Conservation (phyloP, 345 rosid species). For the Ailanthus altissimus region DNA sequence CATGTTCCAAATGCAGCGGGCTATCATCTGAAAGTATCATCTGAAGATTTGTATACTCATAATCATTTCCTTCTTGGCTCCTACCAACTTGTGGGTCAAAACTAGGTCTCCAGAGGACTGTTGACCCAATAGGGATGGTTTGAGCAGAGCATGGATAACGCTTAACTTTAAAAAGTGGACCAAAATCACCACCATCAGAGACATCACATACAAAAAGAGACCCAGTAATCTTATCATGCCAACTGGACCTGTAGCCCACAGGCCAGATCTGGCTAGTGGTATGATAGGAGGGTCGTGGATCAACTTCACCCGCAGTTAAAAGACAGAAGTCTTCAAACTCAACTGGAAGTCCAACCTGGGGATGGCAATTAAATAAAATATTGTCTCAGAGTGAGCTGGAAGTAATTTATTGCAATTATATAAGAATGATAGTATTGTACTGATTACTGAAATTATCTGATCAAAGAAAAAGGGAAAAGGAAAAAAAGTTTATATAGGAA, state of each 20-base stretch:
- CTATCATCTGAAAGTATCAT: conserved; percentile 28
- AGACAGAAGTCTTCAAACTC: conserved; percentile 41
- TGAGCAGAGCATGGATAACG: conserved; percentile 35
- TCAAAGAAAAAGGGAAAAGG: not conserved
- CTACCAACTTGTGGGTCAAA: conserved; percentile 7
- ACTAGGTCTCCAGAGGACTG: conserved; percentile 24
- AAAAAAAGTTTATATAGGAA: not conserved
- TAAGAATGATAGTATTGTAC: not conserved
- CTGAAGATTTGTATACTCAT: conserved; percentile 28
- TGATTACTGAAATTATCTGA: not conserved
- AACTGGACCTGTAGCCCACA: conserved; percentile 38
- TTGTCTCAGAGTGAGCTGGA: conserved; percentile 8
- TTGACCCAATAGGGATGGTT: conserved; percentile 35
- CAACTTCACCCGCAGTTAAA: conserved; percentile 36
- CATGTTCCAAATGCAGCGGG: conserved; percentile 32
- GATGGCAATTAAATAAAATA: conserved; percentile 6
- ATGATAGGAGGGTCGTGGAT: conserved; percentile 40
- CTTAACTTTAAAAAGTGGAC: conserved; percentile 40
- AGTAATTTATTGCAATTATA: not conserved
- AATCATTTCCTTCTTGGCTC: conserved; percentile 8
- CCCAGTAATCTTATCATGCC: conserved; percentile 47
- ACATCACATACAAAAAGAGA: conserved; percentile 37
- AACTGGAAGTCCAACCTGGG: conserved; percentile 41
- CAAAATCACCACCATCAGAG: conserved; percentile 39
- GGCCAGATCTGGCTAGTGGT: conserved; percentile 40